These are phyloP conservation scores for Phaeophleospora eucalypticola DNA, from an alignment of 2,329 filamentous ascomycete species.

Conservation along the genomic window DNA sequence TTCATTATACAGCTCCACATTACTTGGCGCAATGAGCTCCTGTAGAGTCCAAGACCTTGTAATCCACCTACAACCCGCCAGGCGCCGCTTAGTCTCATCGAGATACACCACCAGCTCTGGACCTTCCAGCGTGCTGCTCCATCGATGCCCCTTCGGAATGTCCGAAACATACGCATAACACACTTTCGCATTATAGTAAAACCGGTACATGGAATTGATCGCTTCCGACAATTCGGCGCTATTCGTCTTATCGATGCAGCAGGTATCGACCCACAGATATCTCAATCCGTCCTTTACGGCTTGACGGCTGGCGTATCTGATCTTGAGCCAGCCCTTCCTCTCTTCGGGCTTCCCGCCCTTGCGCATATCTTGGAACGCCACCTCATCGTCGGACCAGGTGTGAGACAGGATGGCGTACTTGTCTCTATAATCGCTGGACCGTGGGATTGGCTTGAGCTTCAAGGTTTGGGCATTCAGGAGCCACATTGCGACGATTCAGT, in stretches of 20 bases:
- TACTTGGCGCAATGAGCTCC: slow-evolving; percentile 20
- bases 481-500: slow-evolving; percentile 8
- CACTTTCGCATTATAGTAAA: neutral
- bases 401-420: slow-evolving; percentile 16
- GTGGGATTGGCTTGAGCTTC: slow-evolving; percentile 6
- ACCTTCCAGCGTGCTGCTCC: neutral
- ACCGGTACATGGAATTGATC: slow-evolving; percentile 20
- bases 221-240: slow-evolving; percentile 18
- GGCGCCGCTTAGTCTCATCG: neutral
- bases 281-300: neutral
- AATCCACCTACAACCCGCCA: slow-evolving; percentile 13
- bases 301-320: neutral
- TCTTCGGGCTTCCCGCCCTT: neutral
- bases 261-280: slow-evolving; percentile 20
- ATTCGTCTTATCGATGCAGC: slow-evolving; percentile 20
- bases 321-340: neutral
- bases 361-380: slow-evolving; percentile 10
- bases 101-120: neutral
- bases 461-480: slow-evolving; percentile 6
- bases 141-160: neutral
- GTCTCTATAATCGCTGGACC: neutral
- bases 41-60: slow-evolving; percentile 22
- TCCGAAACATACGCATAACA: neutral
- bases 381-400: slow-evolving; percentile 14
- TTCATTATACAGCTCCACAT: slow-evolving; percentile 12